Conservation (phyloP, 2,329 filamentous ascomycete genomes). For the Zasmidium cellare region DNA sequence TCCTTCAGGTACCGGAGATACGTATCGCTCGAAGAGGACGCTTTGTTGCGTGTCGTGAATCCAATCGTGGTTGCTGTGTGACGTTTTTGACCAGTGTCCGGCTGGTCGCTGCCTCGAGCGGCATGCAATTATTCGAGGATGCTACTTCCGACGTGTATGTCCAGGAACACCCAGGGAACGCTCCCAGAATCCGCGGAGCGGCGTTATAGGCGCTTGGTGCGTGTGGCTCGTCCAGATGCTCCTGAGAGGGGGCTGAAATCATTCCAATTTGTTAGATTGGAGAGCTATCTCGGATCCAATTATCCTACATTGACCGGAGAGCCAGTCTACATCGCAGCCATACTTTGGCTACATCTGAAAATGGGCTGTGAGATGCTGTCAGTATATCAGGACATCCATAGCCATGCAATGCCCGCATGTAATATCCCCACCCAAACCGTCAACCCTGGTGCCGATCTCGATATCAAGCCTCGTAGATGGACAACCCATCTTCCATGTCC, state of each 20-base stretch:
- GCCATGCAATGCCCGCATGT: not conserved
- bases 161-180: too few relatives aligned
- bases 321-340: slow-evolving; percentile 25
- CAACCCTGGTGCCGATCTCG: not conserved
- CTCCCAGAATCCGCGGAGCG: not conserved
- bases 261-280: slow-evolving; percentile 18
- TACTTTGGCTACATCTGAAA: slow-evolving; percentile 5
- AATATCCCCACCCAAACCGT: not conserved
- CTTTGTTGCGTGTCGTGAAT: not conserved
- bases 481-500: slow-evolving; percentile 20
- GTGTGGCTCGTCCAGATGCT: not conserved
- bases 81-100: not conserved
- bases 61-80: not conserved
- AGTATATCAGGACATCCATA: slow-evolving; percentile 2
- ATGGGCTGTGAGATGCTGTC: not conserved
- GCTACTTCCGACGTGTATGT: too few relatives aligned
- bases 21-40: not conserved
- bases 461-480: slow-evolving; percentile 23
- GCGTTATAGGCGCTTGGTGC: not conserved
- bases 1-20: not conserved
- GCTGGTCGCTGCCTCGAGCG: too few relatives aligned
- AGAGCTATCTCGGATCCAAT: slow-evolving; percentile 21
- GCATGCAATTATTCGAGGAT: too few relatives aligned
- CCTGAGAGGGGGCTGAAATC: slow-evolving; percentile 1
- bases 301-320: slow-evolving; percentile 23